phyloP scores from a whole-genome alignment of 2,329 filamentous ascomycete genomes.

The Neospermospora avenae region DNA sequence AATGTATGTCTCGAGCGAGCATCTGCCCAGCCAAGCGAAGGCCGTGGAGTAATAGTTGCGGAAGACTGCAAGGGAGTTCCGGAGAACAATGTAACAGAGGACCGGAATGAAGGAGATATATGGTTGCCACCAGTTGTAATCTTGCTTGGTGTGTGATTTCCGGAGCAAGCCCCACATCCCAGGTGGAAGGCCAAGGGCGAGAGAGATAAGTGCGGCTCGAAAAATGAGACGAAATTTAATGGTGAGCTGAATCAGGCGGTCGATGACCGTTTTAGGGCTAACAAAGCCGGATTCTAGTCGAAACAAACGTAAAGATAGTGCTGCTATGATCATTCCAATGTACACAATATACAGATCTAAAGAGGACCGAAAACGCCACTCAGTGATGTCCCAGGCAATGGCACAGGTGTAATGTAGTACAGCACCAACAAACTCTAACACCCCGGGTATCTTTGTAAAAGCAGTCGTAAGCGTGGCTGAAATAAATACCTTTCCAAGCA shows the following conservation, averaged over 20 bases:
- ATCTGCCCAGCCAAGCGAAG: constrained; percentile 53
- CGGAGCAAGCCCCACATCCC: constrained; percentile 24
- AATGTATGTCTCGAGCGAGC: constrained; percentile 57
- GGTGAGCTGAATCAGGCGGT: constrained; percentile 19
- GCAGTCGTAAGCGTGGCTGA: constrained; percentile 42
- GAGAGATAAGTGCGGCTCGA: constrained; percentile 16
- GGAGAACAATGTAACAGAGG: constrained; percentile 48
- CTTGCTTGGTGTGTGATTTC: constrained; percentile 36
- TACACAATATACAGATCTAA: constrained; percentile 55
- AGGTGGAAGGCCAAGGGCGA: constrained; percentile 24
- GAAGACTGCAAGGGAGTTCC: constrained; percentile 45
- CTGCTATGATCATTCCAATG: constrained; percentile 51
- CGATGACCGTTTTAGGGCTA: constrained; percentile 26
- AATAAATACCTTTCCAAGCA: constrained; percentile 47
- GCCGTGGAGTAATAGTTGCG: constrained; percentile 43
- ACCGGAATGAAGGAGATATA: constrained; percentile 53
- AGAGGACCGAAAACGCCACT: constrained; percentile 48
- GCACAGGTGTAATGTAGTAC: constrained; percentile 42
- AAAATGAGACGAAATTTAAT: constrained; percentile 12
- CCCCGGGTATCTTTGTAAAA: constrained; percentile 38
- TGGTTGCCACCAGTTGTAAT: constrained; percentile 51
- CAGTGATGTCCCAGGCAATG: constrained; percentile 46
- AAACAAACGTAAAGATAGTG: constrained; percentile 37
- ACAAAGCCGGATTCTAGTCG: constrained; percentile 26
- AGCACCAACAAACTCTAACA: constrained; percentile 42